phyloP scores from a whole-genome alignment of 495 filamentous ascomycete species.

The Podospora australis region DNA sequence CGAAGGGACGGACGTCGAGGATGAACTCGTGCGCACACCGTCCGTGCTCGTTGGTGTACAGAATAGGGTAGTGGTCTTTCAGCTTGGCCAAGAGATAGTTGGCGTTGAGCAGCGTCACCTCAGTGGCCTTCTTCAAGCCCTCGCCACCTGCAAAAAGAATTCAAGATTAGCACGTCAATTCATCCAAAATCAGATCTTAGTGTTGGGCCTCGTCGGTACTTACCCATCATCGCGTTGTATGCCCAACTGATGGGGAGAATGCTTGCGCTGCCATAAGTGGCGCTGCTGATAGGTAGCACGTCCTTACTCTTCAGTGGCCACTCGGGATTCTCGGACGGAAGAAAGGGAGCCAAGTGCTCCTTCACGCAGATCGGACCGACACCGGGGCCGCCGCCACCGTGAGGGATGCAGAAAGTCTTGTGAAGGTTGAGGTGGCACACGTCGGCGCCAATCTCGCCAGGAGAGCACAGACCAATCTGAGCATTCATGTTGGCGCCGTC shows the following conservation, averaged over 20 bases:
- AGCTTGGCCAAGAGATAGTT: conserved; percentile 95
- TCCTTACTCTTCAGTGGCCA: conserved; percentile 25
- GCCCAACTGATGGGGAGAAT: conserved; percentile 97
- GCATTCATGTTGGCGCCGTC: conserved; percentile 99
- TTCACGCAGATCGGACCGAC: conserved; percentile 95
- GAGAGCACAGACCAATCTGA: conserved; percentile 94
- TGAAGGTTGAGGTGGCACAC: conserved; percentile 98
- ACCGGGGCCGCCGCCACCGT: conserved; percentile 92
- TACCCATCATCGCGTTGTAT: conserved; percentile 97
- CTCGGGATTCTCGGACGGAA: conserved; percentile 61
- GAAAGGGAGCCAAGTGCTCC: conserved; percentile 66
- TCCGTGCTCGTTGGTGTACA: conserved; percentile 83
- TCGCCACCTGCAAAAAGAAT: no score
- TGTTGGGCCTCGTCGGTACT: no score
- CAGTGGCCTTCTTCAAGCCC: conserved; percentile 89
- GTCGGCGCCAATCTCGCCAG: conserved; percentile 94
- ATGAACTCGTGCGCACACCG: conserved; percentile 99
- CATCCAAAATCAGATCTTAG: no score
- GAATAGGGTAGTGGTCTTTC: conserved; percentile 80
- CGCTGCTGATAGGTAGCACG: conserved; percentile 69
- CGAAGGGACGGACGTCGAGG: conserved; percentile 82
- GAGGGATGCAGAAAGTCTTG: conserved; percentile 99
- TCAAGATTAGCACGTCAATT: no score
- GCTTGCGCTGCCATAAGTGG: conserved; percentile 85
- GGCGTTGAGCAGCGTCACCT: conserved; percentile 90